Percentiles rank a stretch among this genome's conserved stretches.
Evolutionary conservation across 208 protist genomes (phyloP).

Genomic region (Strigomonas galati): DNA sequence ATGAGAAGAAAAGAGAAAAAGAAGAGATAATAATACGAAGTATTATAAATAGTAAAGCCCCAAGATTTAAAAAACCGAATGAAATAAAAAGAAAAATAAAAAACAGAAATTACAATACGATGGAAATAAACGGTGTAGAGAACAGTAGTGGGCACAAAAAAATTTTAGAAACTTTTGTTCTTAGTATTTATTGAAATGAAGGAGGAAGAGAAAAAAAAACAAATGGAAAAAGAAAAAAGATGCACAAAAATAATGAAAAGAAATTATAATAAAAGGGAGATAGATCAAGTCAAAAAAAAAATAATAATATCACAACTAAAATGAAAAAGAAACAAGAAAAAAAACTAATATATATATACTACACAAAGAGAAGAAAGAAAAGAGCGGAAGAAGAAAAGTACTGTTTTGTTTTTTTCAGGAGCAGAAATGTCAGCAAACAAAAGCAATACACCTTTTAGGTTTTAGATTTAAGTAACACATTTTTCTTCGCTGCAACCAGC

Average conservation of each 20-base stretch:
- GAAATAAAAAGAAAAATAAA: slow-evolving; percentile 8
- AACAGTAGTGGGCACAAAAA: background rate
- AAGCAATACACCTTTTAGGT: background rate
- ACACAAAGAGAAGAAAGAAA: no score
- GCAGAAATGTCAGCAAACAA: background rate
- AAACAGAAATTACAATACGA: slow-evolving; percentile 3
- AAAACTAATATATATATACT: no score
- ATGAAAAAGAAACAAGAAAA: no score
- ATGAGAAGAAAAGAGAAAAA: slow-evolving; percentile 11
- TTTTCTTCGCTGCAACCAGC: no score
- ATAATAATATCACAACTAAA: no score
- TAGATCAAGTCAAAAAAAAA: no score
- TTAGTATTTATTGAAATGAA: slow-evolving; percentile 2
- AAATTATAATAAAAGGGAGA: background rate
- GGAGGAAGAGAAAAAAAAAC: background rate
- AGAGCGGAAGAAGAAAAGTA: no score
- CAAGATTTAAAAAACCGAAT: background rate
- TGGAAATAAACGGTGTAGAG: background rate
- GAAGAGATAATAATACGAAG: background rate
- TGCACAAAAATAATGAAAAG: background rate
- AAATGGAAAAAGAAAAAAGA: background rate
- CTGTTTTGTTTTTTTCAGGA: no score
- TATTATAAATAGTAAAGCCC: background rate
- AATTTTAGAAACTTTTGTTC: slow-evolving; percentile 1
- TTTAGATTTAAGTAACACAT: no score